Evolutionary conservation across 148 eudicot genomes (phyloP).

Genomic region (Nyssa sinensis): DNA sequence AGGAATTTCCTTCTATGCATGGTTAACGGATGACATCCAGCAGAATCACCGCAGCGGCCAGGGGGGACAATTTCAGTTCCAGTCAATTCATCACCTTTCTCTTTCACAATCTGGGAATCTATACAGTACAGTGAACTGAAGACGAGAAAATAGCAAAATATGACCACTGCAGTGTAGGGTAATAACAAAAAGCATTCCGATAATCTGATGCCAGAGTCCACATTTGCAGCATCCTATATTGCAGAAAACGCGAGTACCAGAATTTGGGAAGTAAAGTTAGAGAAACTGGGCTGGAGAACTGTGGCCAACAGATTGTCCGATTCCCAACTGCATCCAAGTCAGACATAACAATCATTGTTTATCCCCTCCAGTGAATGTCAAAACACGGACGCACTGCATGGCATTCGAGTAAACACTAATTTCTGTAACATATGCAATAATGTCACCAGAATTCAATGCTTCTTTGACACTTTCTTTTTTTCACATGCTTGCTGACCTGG

Average conservation of each 20-base stretch:
- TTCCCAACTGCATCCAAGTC: conserved; percentile 19
- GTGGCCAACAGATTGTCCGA: neutral
- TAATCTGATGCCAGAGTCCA: neutral
- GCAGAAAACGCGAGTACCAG: neutral
- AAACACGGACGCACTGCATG: conserved; percentile 4
- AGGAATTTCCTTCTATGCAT: neutral
- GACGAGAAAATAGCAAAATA: neutral
- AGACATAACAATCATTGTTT: conserved; percentile 1
- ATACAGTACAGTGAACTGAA: neutral
- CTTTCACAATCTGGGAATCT: neutral
- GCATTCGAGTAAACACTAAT: neutral
- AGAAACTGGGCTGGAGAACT: neutral
- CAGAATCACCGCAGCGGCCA: neutral
- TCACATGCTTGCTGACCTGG: neutral
- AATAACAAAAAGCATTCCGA: conserved; percentile 5
- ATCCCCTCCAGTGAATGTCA: neutral
- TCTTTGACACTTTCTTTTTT: neutral
- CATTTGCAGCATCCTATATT: neutral
- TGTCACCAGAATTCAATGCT: neutral
- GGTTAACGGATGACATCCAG: neutral
- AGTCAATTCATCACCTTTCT: neutral
- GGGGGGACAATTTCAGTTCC: conserved; percentile 6
- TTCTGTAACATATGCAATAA: neutral
- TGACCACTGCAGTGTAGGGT: neutral
- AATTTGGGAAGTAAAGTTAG: neutral